Evolutionary conservation across 352 stramenopile species (phyloP).

Genomic region (Pythium folliculosum): DNA sequence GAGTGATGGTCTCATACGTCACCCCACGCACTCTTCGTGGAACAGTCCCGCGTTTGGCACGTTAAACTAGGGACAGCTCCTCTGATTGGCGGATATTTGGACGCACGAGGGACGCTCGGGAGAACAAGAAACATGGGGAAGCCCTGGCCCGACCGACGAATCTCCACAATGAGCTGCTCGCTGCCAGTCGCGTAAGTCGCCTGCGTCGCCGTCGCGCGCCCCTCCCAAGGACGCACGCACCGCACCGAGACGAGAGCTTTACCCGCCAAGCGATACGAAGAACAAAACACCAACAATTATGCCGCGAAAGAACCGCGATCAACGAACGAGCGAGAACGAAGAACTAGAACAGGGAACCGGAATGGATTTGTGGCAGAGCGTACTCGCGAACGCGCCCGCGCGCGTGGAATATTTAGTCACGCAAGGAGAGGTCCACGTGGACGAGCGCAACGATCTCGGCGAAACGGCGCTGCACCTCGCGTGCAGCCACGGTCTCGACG

Average conservation of each 20-base stretch:
- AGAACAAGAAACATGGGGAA: conserved; percentile 2
- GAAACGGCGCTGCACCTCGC: conserved; percentile 80
- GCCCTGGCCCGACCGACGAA: neutral
- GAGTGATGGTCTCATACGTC: conserved; percentile 6
- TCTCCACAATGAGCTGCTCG: conserved; percentile 24
- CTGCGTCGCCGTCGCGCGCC: conserved; percentile 1
- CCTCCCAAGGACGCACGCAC: neutral
- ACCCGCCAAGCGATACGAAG: neutral
- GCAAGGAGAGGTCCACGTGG: conserved; percentile 35
- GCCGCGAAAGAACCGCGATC: neutral
- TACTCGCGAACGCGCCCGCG: conserved; percentile 4
- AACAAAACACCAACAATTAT: conserved; percentile 1
- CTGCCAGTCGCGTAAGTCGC: conserved; percentile 18
- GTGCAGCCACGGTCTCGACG: conserved; percentile 52
- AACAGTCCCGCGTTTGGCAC: neutral
- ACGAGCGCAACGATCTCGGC: conserved; percentile 68
- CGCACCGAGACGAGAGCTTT: neutral
- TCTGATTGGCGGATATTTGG: neutral
- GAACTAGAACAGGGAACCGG: conserved; percentile 9
- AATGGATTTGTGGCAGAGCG: conserved; percentile 30
- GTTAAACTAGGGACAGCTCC: neutral
- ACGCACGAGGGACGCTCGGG: conserved; percentile 7
- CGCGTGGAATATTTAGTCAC: conserved; percentile 24
- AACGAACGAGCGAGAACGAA: conserved; percentile 12
- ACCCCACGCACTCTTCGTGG: neutral